Base-by-base conservation (phyloP, 441 rosid genomes). In the Viola pubescens region DNA sequence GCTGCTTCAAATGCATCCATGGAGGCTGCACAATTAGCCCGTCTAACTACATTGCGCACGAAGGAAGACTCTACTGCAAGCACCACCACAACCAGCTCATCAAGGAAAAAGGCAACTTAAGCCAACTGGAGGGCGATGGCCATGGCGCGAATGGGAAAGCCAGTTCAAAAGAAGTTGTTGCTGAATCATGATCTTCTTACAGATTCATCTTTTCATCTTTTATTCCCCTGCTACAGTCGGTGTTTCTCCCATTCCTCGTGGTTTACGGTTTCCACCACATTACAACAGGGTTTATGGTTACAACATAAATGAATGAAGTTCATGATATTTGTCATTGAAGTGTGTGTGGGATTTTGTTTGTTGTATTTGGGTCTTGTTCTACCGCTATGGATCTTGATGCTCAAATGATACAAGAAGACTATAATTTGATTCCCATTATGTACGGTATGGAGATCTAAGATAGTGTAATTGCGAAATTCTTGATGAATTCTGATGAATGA, bases 1-100 rank as follows among this genome's bases (percentile, higher is more conserved):
- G 92, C 73, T 92, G 98, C 69, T 92, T 92, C 95, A 92, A 92
- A 80, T 91, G 98, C 75, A 88, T 79, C 48, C 96, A 91, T 71
- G 98, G 98, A 69, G 96, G 98, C 5, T 91, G 98, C 48, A 76
- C 77, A 6, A 88, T 91, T 47, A 91, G 96, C 71, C 98, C 95
- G 5, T 91, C 98, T 37, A 91, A 88, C 77, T 88, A 91, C 68
- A 74, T 86, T 55, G 97, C 97, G 13, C 96, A 92, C 37, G 98
- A 92, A 56, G 98, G 98, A 13, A 73, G 86, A 69, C 90, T 92
- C 67, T 92, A 89, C 74, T 92, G 98, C 79, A 89, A 86, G 67
- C 98, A 89, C 78, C 98, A 92, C 71, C 97, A 92, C 62, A 80
- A 79, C 69, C 98, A 89, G 69, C 95, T 92, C 66, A 87, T 92